Base-by-base conservation (phyloP, 2,329 filamentous ascomycete genomes). In the Fusarium sp. region DNA sequence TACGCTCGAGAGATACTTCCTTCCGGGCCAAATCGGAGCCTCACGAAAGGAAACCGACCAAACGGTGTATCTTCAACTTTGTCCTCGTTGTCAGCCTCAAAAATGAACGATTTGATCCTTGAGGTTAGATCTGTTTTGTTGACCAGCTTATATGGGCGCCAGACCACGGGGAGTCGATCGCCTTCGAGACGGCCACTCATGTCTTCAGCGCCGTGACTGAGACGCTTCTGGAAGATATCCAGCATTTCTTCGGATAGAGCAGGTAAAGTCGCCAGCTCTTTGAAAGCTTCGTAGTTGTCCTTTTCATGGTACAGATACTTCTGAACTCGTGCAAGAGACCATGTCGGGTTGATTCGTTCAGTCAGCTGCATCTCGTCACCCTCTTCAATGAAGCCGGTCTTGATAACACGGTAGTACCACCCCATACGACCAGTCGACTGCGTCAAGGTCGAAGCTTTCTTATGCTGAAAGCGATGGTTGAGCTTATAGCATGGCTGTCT, bases 401-500 rank as follows among this genome's bases (percentile, higher is more conserved):
- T 36, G 1, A 68, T 24, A 23, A 68, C 65, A 7, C 65, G 65
- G 7, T 66, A 68, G 14, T 68, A 68, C 67, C 67, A 69, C 1
- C 67, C 67, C 0, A 64, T 68, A 1, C 67, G 45, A 3, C 67
- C 67, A 12, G 43, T 70, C 3, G 47, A 48, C 55, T 68, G 65
- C 11, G 61, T 52, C 28, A 50, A 39, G 0, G 39, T 40, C 4
- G 63, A 70, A 14, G 61, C 56, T 14, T 65, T 61, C 26, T 66
- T 68, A 19, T 65, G 50, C 24, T 70, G 64, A 23, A 69, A 69
- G 3, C 67, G 67, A 19, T 69, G 63, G 6, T 69, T 69, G 19
- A 69, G 64, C 54, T 69, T 69, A 15, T 56, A 69, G 23, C 67
- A 69, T 4, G 67, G 67, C 15, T 69, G 67, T 19, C 67, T 43